Base-by-base conservation (phyloP, 225 moss, liverwort and hornwort species). In the Marchantia polymorpha region DNA sequence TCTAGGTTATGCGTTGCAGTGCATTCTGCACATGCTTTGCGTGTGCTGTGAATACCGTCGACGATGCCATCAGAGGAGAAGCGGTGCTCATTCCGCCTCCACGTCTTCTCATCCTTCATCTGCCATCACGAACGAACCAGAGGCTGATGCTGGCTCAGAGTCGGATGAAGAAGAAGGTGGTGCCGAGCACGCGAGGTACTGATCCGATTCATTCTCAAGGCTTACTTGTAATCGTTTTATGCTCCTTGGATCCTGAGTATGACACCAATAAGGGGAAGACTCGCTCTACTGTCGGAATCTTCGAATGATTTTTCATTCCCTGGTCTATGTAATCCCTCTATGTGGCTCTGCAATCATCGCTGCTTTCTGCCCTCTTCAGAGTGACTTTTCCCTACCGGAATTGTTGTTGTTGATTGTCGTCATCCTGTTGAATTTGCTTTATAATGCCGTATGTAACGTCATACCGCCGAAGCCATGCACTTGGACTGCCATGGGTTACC, bases 21-120 rank as follows among this genome's bases (percentile, higher is more conserved):
- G 97, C 73, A 77, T 95, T 75, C 83, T 99, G 84, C 97, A 99
- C 77, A 99, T 99, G 97, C 89, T 99, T 48, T 99, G 97, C 64
- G 97, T 99, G 15, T 95, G 92, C 77, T 99, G 92, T 74, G 97
- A 99, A 85, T 99, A 95, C 75, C 79, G 89, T 69, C 91, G 97
- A 29, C 94, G 97, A 23, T 83, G 87, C 48, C 81, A 81, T 65
- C 90, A 91, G 48, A 85, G 88, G 27, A 84, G 54, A 70, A 85
- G 52, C 49, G 78, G 25, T 77, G 68, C 77, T 53, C 84, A 55
- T 77, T 83, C 68, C 58, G 85, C 61, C 69, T 80, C 74, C 68
- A 72, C 8, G 29, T n/a, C 82, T 9, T 78, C 81, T 39, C 84
- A 25, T 51, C 14, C 84, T 25, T 73, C 89, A 11, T 64, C 90